Percentiles rank a stretch among this genome's conserved stretches.
These are phyloP conservation scores for Phoma sp. DNA, from an alignment of 2,329 filamentous ascomycete genomes.

Conservation along the genomic window DNA sequence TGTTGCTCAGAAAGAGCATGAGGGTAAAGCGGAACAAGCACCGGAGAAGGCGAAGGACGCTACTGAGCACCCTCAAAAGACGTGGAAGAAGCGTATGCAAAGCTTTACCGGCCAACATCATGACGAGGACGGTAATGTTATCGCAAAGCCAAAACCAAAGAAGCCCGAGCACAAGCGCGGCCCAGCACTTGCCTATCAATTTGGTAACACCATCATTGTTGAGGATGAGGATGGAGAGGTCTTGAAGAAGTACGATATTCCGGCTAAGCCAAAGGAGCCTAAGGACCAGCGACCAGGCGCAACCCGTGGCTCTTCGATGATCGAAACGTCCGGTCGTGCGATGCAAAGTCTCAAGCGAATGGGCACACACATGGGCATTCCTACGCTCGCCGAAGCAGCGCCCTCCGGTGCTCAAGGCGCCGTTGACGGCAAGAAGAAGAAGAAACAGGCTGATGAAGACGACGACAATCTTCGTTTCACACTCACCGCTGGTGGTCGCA, in stretches of 20 bases:
- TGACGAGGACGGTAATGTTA: conserved; percentile 46
- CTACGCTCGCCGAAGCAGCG: conserved; percentile 29
- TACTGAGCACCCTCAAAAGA: conserved; percentile 46
- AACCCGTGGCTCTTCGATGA: conserved; percentile 39
- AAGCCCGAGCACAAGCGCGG: conserved; percentile 58
- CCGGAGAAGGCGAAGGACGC: conserved; percentile 47
- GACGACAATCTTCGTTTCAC: conserved; percentile 78
- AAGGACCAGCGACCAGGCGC: conserved; percentile 35
- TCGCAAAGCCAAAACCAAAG: conserved; percentile 39
- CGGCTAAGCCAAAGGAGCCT: conserved; percentile 54
- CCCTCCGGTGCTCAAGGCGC: conserved; percentile 25
- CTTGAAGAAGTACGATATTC: conserved; percentile 81
- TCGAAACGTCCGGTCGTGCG: conserved; percentile 44
- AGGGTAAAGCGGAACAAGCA: conserved; percentile 46
- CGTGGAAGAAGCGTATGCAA: conserved; percentile 54
- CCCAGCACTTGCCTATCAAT: conserved; percentile 83
- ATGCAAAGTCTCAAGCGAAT: conserved; percentile 55
- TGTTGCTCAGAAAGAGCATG: conserved; percentile 56
- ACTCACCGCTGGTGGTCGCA: conserved; percentile 71
- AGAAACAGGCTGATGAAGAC: conserved; percentile 62
- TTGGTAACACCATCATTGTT: conserved; percentile 87
- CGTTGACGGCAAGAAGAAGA: conserved; percentile 26
- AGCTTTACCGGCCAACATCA: conserved; percentile 53
- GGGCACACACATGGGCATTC: conserved; percentile 62
- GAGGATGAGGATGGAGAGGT: conserved; percentile 88